Evolutionary conservation across 2,329 filamentous ascomycete species (phyloP), one percentile per base, ranked within the genome.

Genomic region (Coniochaeta pulveracea): DNA sequence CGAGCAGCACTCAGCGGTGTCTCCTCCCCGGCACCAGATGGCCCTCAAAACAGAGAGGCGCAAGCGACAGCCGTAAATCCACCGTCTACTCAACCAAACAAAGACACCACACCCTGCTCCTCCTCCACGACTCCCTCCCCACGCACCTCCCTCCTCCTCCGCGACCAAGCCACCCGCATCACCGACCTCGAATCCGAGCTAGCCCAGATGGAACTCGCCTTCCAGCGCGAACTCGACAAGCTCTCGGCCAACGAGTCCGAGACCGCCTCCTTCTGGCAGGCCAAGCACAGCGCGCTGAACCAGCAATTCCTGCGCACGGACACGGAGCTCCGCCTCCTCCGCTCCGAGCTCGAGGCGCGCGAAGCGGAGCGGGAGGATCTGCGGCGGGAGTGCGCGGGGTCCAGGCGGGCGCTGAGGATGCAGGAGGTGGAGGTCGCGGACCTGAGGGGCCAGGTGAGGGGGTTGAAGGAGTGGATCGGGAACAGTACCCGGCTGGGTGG

Each of bases 391-490:
- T 66, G 61, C 54, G 66, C 66, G 29, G 53, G 58, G 37, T 50
- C 68, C 32, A 56, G 61, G 40, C 54, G 56, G 6, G 60, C 69
- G 39, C 43, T 71, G 9, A 52, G 55, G 11, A 58, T 56, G 33
- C 58, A 60, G n/a, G 73, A 80, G 34, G 66, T 69, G 16, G 72
- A 79, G 52, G 62, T 72, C 4, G 54, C 60, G 15, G 57, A 60
- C 31, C 54, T 80, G 38, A 56, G 69, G 34, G 60, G 61, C 3
- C 79, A 84, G 52, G 66, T 84, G 0, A 55, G 72, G 8, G 77
- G 76, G 3, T 58, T 85, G 38, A 85, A 85, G 61, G 74, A 76
- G 44, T 83, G 72, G 60, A 78, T 85, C 37, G 81, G 79, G 45
- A 72, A 67, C 15, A 73, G 71, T 40, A 81, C 78, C 8, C 61